Conservation (phyloP, 805 yeast species). For the Cyberlindnera amylophila region DNA sequence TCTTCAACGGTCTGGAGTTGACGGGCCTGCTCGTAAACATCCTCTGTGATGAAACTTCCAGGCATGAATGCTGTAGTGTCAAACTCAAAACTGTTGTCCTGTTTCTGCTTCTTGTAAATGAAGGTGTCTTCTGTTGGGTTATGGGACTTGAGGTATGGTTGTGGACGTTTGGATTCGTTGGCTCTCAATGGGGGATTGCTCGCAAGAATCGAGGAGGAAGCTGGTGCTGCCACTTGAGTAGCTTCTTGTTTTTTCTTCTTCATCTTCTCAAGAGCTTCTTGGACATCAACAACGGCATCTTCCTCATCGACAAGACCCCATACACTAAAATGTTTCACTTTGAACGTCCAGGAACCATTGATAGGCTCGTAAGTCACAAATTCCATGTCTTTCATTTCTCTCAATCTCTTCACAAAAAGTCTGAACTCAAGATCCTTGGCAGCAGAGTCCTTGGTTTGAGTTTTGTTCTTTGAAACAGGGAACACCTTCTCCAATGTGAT, state of each 20-base stretch:
- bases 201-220: conserved; percentile 2
- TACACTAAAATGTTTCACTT: conserved; percentile 85
- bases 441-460: conserved; percentile 19
- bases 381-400: conserved; percentile 63
- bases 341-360: conserved; percentile 72
- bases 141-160: conserved; percentile 10
- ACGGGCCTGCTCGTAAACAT: conserved; percentile 8
- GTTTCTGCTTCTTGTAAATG: conserved; percentile 31
- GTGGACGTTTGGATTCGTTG: conserved; percentile 1
- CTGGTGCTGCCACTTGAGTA: conserved; percentile 1
- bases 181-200: conserved; percentile 6
- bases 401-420: conserved; percentile 47
- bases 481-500: conserved; percentile 60
- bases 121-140: conserved; percentile 28
- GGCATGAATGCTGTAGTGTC: conserved; percentile 25
- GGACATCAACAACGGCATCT: conserved; percentile 52
- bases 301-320: conserved; percentile 85
- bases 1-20: background rate
- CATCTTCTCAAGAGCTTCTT: conserved; percentile 29
- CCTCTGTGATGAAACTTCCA: conserved; percentile 26
- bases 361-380: conserved; percentile 77
- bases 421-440: conserved; percentile 38
- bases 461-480: conserved; percentile 37
- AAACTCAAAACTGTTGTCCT: conserved; percentile 19
- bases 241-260: conserved; percentile 18